Conservation (phyloP, 2,329 filamentous ascomycete species). For the Colletotrichum zoysiae region DNA sequence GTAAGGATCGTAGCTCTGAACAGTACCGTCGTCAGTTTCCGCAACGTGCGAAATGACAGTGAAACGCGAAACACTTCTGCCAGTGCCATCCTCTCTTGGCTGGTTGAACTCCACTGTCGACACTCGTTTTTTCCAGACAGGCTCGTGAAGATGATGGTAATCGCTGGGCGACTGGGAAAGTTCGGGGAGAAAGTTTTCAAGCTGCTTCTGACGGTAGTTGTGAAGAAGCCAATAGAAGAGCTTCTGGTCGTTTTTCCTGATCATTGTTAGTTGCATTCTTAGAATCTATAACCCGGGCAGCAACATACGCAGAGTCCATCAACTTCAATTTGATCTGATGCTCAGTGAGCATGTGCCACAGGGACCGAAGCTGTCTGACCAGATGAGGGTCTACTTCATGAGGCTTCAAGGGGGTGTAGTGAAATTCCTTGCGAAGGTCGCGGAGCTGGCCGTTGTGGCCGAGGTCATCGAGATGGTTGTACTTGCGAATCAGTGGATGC, state of each 20-base stretch:
- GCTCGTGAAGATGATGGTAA: slow-evolving; percentile 81
- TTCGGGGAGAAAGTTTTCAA: slow-evolving; percentile 87
- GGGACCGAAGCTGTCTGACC: slow-evolving; percentile 84
- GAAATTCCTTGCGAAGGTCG: slow-evolving; percentile 71
- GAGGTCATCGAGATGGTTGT: slow-evolving; percentile 79
- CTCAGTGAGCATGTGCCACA: slow-evolving; percentile 90
- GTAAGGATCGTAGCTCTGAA: slow-evolving; percentile 86
- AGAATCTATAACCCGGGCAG: background rate
- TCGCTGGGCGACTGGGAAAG: slow-evolving; percentile 90
- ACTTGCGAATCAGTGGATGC: slow-evolving; percentile 88
- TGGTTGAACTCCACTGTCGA: slow-evolving; percentile 72
- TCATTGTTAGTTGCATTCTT: slow-evolving; percentile 44
- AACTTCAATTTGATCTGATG: slow-evolving; percentile 78
- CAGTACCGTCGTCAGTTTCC: slow-evolving; percentile 63
- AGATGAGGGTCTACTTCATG: slow-evolving; percentile 85
- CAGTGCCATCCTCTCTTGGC: slow-evolving; percentile 59
- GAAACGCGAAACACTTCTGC: slow-evolving; percentile 70
- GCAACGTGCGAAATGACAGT: slow-evolving; percentile 74
- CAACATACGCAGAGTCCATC: slow-evolving; percentile 44
- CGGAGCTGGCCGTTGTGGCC: slow-evolving; percentile 67
- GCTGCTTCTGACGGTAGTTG: slow-evolving; percentile 84
- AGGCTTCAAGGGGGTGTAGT: slow-evolving; percentile 68
- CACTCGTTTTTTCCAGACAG: slow-evolving; percentile 69
- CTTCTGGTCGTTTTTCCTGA: slow-evolving; percentile 89
- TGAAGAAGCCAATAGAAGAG: slow-evolving; percentile 89